phyloP scores from a whole-genome alignment of 2,329 filamentous ascomycete species.

The Colletotrichum paranaense region DNA sequence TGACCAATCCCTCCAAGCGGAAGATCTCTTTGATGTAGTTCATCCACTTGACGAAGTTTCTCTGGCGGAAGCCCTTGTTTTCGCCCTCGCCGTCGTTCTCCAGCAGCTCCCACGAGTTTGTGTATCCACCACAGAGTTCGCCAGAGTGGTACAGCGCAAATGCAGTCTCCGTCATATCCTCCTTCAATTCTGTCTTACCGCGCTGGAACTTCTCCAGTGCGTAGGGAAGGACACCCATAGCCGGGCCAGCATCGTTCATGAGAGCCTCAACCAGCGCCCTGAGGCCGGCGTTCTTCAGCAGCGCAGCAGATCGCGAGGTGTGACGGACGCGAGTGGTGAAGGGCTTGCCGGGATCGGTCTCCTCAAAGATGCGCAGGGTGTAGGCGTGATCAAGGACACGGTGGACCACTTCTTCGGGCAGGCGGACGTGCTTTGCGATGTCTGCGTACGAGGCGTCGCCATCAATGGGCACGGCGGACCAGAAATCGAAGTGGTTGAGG shows the following conservation, averaged over 20 bases:
- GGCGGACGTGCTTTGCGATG: constrained; percentile 49
- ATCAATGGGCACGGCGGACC: constrained; percentile 59
- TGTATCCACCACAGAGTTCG: constrained; percentile 43
- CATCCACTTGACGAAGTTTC: constrained; percentile 54
- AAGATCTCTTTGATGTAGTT: constrained; percentile 53
- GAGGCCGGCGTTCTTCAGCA: constrained; percentile 47
- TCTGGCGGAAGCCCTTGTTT: constrained; percentile 50
- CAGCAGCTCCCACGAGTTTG: constrained; percentile 51
- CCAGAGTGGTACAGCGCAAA: constrained; percentile 50
- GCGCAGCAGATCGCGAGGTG: constrained; percentile 51
- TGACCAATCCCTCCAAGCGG: constrained; percentile 47
- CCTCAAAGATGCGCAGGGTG: constrained; percentile 51
- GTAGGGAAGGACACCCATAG: constrained; percentile 48
- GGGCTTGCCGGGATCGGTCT: constrained; percentile 36
- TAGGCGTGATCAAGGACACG: constrained; percentile 52
- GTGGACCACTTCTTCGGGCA: constrained; percentile 51
- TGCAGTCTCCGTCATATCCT: constrained; percentile 48
- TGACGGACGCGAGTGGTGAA: constrained; percentile 44
- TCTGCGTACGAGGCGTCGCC: constrained; percentile 55
- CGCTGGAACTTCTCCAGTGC: constrained; percentile 46
- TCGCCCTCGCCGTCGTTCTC: constrained; percentile 54
- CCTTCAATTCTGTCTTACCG: constrained; percentile 45
- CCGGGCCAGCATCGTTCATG: constrained; percentile 50
- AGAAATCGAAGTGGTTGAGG: constrained; percentile 64
- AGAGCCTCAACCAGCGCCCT: constrained; percentile 50